Conservation (phyloP, 1,284 basidiomycete genomes). For the Trichosporon sp. region DNA sequence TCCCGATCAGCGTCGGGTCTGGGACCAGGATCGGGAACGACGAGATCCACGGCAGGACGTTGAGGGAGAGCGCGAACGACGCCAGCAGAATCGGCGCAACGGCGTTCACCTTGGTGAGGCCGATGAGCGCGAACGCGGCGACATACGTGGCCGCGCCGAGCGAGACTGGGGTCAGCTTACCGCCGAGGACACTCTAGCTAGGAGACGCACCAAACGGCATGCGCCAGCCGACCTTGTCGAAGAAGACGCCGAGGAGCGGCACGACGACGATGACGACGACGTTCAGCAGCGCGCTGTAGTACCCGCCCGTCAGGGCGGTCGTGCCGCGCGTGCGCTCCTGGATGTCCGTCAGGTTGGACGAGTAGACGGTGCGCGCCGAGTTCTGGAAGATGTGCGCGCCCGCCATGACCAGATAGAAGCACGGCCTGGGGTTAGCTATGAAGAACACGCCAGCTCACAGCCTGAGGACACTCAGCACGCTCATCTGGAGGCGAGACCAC, state of each 20-base stretch:
- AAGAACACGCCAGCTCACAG: not conserved
- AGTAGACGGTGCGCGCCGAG: constrained; percentile 40
- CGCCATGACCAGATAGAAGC: constrained; percentile 19
- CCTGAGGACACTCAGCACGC: constrained; percentile 12
- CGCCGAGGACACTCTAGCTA: too few species aligned
- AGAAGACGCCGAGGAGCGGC: constrained; percentile 34
- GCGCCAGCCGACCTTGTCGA: constrained; percentile 26
- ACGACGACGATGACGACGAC: constrained; percentile 47
- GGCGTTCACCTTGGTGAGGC: constrained; percentile 40
- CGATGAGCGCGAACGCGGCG: constrained; percentile 42
- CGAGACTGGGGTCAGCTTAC: not conserved
- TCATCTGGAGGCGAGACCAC: not conserved
- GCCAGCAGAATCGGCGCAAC: constrained; percentile 41
- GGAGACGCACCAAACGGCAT: constrained; percentile 23
- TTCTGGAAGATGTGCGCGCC: constrained; percentile 31
- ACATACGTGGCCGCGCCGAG: constrained; percentile 38
- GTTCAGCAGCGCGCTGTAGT: constrained; percentile 38
- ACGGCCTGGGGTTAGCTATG: not conserved
- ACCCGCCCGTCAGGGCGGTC: constrained; percentile 40
- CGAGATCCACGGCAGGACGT: constrained; percentile 41
- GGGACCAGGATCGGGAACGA: constrained; percentile 45
- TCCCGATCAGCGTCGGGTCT: constrained; percentile 40
- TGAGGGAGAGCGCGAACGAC: constrained; percentile 38
- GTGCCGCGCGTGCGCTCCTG: constrained; percentile 41
- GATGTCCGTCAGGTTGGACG: constrained; percentile 42